Conservation (phyloP, 805 yeast genomes). For the Wickerhamiella bombiphila region DNA sequence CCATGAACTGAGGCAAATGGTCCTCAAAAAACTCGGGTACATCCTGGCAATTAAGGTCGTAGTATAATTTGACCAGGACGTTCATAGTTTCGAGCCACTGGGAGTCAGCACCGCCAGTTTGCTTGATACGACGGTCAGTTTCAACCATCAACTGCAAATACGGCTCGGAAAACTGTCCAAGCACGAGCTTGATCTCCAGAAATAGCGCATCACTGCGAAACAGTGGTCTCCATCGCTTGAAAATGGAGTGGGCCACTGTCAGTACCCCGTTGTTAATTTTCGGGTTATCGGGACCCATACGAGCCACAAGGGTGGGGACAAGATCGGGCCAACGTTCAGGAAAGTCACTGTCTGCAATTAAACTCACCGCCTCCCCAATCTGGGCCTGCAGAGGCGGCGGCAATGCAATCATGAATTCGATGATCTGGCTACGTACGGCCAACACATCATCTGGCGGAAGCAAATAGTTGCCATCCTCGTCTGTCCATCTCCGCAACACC, state of each 20-base stretch:
- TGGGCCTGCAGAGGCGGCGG: constrained; percentile 67
- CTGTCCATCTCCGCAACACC: constrained; percentile 73
- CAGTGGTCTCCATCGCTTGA: constrained; percentile 92
- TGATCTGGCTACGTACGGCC: constrained; percentile 58
- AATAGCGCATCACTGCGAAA: constrained; percentile 84
- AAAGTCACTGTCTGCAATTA: constrained; percentile 91
- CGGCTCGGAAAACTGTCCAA: constrained; percentile 69
- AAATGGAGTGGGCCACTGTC: constrained; percentile 86
- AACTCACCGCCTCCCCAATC: constrained; percentile 82
- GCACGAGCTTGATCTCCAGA: constrained; percentile 71
- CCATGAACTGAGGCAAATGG: constrained; percentile 62
- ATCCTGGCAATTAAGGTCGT: constrained; percentile 93
- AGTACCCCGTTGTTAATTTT: constrained; percentile 66
- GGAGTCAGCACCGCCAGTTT: constrained; percentile 31
- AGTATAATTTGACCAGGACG: constrained; percentile 65
- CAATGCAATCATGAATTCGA: constrained; percentile 70
- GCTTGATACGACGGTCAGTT: constrained; percentile 52
- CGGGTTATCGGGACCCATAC: constrained; percentile 43
- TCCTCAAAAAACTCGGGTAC: constrained; percentile 97
- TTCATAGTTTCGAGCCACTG: constrained; percentile 30
- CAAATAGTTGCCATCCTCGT: constrained; percentile 70
- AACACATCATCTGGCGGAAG: constrained; percentile 47
- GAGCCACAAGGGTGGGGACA: constrained; percentile 41
- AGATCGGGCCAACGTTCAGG: constrained; percentile 79
- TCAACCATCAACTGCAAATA: constrained; percentile 50